Base-by-base conservation (phyloP, 371 early-diverging fungal genomes). In the Mucor plumbeus region DNA sequence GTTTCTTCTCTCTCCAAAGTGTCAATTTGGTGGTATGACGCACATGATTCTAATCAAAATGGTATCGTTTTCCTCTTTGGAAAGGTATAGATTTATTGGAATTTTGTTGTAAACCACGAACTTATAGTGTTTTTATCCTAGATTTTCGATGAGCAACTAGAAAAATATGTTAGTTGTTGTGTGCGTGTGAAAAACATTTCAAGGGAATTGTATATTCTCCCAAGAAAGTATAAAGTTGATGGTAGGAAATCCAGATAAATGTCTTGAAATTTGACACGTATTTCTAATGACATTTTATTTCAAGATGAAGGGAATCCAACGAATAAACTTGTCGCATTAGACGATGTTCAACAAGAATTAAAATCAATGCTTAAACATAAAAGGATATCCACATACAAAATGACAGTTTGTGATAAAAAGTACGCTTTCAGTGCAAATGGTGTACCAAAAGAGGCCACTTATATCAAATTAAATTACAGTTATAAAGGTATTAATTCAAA, bases 11-110 rank as follows among this genome's bases (percentile, higher is more conserved):
- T 5, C 21, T 26, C 9, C 5, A 26, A 11, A 26, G 8, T 17
- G 26, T n/a, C 75, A 35, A 75, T 98, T 73, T 95, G 87, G 80
- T 98, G 97, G 97, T 82, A 96, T 61, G 98, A 98, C 79, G 96
- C 95, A 3, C 86, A 78, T 68, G 97, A 97, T 69, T 85, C 85
- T 35, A 77, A 83, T 65, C 70, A 73, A 21, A 74, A 77, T 15
- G 96, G 96, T 0, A 62, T 72, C 3, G 84, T 98, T 0, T 97
- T 94, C 65, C 66, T 97, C 3, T 93, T 98, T 83, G 98, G 97
- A 67, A 98, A 98, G 83, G 80, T 69, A 44, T 9, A n/a, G 2
- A 34, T 36, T 15, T n/a, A 26, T 13, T 11, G 9, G 1, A 19
- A 7, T 19, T 41, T 54, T 41, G 55, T 14, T 35, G 10, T 13